These are phyloP conservation scores for Fusarium sarcochroum DNA, from an alignment of 2,329 filamentous ascomycete species.

Conservation along the genomic window DNA sequence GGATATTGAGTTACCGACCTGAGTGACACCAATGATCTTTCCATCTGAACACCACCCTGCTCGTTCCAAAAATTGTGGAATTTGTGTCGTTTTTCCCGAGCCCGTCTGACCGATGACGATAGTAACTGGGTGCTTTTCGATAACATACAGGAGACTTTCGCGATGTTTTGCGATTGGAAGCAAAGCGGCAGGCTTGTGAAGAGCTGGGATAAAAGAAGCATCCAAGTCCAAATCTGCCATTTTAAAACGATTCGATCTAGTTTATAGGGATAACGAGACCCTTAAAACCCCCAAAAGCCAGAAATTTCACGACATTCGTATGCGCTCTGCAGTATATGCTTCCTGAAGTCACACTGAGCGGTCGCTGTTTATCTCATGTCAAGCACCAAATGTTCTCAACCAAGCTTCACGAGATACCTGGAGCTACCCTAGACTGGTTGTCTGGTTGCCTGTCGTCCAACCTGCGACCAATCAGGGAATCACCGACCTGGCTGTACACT, in stretches of 20 bases:
- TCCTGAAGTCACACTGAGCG: neutral
- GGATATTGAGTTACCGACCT: constrained; percentile 69
- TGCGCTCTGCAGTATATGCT: neutral
- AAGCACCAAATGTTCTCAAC: neutral
- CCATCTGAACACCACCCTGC: constrained; percentile 91
- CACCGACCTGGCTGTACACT: constrained; percentile 9
- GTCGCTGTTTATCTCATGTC: neutral
- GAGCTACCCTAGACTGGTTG: constrained; percentile 33
- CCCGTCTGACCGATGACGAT: constrained; percentile 95
- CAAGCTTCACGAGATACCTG: constrained; percentile 5
- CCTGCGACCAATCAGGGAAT: constrained; percentile 26
- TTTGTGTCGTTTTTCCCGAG: constrained; percentile 95
- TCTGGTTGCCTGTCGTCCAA: neutral
- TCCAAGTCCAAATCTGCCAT: constrained; percentile 72
- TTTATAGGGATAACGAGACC: too few species aligned
- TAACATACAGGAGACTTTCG: constrained; percentile 83
- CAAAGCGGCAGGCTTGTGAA: constrained; percentile 87
- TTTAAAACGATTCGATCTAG: neutral
- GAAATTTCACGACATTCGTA: neutral
- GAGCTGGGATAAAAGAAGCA: constrained; percentile 78
- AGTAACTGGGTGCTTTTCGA: constrained; percentile 87
- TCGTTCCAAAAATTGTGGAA: constrained; percentile 90
- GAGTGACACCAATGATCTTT: constrained; percentile 88
- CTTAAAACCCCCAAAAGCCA: neutral
- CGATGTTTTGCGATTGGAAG: constrained; percentile 90